These are phyloP conservation scores for Paecilomyces dactylethromorphus DNA, from an alignment of 2,329 filamentous ascomycete genomes.

Conservation along the genomic window DNA sequence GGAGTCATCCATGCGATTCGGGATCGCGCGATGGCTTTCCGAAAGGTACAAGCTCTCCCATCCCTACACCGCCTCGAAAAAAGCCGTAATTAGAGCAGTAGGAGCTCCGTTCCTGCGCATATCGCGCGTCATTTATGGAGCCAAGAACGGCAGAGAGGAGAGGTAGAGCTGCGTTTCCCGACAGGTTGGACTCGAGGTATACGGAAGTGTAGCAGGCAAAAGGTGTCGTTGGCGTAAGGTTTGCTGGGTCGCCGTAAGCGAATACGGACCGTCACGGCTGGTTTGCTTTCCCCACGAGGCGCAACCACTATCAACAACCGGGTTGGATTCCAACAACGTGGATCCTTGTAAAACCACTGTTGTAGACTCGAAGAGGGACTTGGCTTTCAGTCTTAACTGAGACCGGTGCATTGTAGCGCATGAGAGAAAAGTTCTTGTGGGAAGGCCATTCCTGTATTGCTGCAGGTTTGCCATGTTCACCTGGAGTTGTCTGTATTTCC, in stretches of 20 bases:
- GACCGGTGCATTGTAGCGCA: not conserved
- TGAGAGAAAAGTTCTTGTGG: not conserved
- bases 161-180: not conserved
- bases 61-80: not conserved
- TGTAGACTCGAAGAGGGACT: not conserved
- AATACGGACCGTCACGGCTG: not conserved
- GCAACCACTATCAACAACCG: not conserved
- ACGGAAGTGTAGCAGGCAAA: not conserved
- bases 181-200: not conserved
- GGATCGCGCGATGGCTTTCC: not conserved
- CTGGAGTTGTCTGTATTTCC: not conserved
- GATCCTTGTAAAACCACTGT: not conserved
- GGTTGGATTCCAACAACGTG: not conserved
- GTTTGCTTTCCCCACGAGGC: not conserved
- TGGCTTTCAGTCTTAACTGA: not conserved
- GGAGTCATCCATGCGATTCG: not conserved
- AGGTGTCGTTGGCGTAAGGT: conserved; percentile 3
- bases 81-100: not conserved
- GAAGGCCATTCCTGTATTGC: not conserved
- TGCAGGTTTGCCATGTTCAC: not conserved
- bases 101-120: not conserved
- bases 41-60: not conserved
- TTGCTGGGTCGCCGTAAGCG: conserved; percentile 2
- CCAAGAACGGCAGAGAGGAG: not conserved
- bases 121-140: not conserved